Percentiles rank a stretch among this genome's conserved stretches.
Evolutionary conservation across 352 stramenopile genomes (phyloP).

Genomic region (Phytophthora multivora): DNA sequence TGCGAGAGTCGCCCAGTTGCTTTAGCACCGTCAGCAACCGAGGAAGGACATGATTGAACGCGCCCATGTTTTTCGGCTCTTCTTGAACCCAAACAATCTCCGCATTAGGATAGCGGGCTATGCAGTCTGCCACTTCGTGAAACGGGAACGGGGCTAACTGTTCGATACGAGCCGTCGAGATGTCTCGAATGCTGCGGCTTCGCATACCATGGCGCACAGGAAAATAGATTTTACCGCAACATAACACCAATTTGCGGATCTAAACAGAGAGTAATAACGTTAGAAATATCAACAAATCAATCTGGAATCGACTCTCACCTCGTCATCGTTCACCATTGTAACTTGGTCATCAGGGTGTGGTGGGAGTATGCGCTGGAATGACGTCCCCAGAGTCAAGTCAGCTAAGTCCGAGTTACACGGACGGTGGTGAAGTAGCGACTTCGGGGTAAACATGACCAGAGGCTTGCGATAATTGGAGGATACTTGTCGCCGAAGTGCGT

Average conservation of each 20-base stretch:
- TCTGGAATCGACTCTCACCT: slow-evolving; percentile 34
- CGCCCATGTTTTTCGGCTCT: slow-evolving; percentile 99
- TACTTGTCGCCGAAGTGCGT: slow-evolving; percentile 91
- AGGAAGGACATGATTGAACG: slow-evolving; percentile 93
- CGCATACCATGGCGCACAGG: slow-evolving; percentile 67
- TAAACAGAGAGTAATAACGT: slow-evolving; percentile 30
- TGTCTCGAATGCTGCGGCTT: slow-evolving; percentile 55
- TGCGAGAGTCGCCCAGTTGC: slow-evolving; percentile 67
- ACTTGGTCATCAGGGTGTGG: slow-evolving; percentile 72
- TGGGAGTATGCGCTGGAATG: slow-evolving; percentile 74
- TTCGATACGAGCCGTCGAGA: slow-evolving; percentile 79
- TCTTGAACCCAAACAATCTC: slow-evolving; percentile 98
- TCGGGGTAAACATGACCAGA: slow-evolving; percentile 81
- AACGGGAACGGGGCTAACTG: slow-evolving; percentile 98
- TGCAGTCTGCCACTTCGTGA: slow-evolving; percentile 92
- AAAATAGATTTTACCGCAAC: slow-evolving; percentile 89
- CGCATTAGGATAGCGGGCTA: slow-evolving; percentile 94
- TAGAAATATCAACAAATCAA: slow-evolving; percentile 3
- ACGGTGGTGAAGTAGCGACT: slow-evolving; percentile 84
- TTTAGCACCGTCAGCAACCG: slow-evolving; percentile 94
- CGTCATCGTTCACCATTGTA: slow-evolving; percentile 65
- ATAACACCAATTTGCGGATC: slow-evolving; percentile 81
- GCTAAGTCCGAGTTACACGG: slow-evolving; percentile 78
- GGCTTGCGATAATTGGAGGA: slow-evolving; percentile 76
- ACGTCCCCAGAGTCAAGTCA: slow-evolving; percentile 62